phyloP scores from a whole-genome alignment of 1,139 yeast genomes.

The Candida dubliniensis region DNA sequence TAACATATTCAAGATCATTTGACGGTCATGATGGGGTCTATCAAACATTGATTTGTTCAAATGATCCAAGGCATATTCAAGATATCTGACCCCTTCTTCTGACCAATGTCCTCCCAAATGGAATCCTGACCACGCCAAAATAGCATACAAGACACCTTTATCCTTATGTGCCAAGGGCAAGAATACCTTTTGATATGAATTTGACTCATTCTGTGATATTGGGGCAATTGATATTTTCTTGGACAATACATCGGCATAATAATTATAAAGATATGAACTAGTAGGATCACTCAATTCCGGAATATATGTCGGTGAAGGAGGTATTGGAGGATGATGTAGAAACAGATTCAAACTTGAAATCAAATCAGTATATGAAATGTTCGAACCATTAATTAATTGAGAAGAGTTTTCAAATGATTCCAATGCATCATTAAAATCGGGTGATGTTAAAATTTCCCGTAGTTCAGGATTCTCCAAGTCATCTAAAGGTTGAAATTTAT shows the following conservation, averaged over 20 bases:
- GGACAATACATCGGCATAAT: slow-evolving; percentile 62
- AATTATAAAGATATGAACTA: slow-evolving; percentile 50
- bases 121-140: slow-evolving; percentile 79
- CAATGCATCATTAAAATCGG: slow-evolving; percentile 10
- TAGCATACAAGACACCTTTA: slow-evolving; percentile 64
- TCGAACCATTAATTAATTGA: neutral
- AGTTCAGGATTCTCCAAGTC: slow-evolving; percentile 5
- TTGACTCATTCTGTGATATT: slow-evolving; percentile 49
- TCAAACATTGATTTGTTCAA: slow-evolving; percentile 24
- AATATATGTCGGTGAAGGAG: slow-evolving; percentile 16
- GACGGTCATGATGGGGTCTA: slow-evolving; percentile 16
- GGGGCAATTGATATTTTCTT: slow-evolving; percentile 66
- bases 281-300: slow-evolving; percentile 21
- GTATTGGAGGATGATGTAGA: slow-evolving; percentile 19
- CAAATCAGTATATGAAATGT: slow-evolving; percentile 15
- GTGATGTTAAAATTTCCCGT: slow-evolving; percentile 11
- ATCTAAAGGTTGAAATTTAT: slow-evolving; percentile 9
- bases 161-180: slow-evolving; percentile 75
- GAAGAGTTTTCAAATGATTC: slow-evolving; percentile 12
- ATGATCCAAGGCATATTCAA: slow-evolving; percentile 47
- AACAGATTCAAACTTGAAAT: slow-evolving; percentile 21
- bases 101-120: slow-evolving; percentile 52
- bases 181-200: slow-evolving; percentile 71
- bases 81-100: slow-evolving; percentile 46
- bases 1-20: slow-evolving; percentile 40